Evolutionary conservation across 2,329 filamentous ascomycete genomes (phyloP).

Genomic region (Pyrenochaeta sp.): DNA sequence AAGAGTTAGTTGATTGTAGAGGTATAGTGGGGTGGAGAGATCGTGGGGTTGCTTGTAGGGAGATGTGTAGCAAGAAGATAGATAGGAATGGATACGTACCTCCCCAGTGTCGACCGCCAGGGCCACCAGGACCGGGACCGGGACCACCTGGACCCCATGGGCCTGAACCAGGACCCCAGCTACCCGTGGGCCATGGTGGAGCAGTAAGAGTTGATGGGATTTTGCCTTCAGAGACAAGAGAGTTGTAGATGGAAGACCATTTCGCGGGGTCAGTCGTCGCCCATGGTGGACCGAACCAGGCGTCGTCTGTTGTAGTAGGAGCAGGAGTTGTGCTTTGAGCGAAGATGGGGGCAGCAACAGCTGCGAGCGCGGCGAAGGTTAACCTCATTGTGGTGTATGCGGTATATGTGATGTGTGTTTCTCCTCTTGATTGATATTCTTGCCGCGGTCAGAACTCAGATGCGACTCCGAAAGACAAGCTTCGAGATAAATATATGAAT

Average conservation of each 20-base stretch:
- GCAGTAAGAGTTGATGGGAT: constrained; percentile 35
- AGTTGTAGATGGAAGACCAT: constrained; percentile 37
- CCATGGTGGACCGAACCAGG: constrained; percentile 23
- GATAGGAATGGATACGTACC: constrained; percentile 15
- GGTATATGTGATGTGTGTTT: not conserved
- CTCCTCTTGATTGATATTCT: no score
- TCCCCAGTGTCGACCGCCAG: constrained; percentile 22
- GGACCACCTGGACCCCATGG: constrained; percentile 30
- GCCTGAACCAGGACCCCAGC: constrained; percentile 29
- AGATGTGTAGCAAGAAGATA: no score
- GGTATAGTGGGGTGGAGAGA: not conserved
- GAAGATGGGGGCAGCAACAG: constrained; percentile 8
- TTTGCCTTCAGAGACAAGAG: constrained; percentile 31
- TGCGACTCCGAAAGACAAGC: no score
- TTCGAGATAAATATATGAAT: no score
- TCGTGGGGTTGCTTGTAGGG: no score
- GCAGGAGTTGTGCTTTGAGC: constrained; percentile 16
- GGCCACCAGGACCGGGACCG: constrained; percentile 14
- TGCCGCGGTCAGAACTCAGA: no score
- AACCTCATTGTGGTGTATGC: constrained; percentile 7
- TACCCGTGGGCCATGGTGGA: constrained; percentile 29
- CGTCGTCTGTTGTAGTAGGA: constrained; percentile 10
- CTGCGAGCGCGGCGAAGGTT: constrained; percentile 6
- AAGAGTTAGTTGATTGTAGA: constrained; percentile 1
- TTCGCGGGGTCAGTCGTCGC: constrained; percentile 24